Base-by-base conservation (phyloP, 257 asterid genomes). In the Solanum clarkiae region DNA sequence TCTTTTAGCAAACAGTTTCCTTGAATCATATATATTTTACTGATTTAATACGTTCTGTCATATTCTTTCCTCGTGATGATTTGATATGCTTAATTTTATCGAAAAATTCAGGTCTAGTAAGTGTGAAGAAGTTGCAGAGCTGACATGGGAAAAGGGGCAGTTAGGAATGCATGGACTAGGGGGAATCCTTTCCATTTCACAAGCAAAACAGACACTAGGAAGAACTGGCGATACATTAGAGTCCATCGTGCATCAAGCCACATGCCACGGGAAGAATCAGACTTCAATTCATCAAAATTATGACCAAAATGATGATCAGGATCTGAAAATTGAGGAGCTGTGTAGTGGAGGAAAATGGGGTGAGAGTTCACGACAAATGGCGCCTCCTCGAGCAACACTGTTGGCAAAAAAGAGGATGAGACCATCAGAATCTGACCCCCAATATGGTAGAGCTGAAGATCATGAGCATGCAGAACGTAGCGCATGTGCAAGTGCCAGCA, bases 81-180 rank as follows among this genome's bases (percentile, higher is more conserved):
- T 69, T 16, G 3, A 20, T 68, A 68, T 68, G 15, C 20, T 59
- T 70, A 17, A 20, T 20, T 29, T 56, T 29, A n/a, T 32, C 18
- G 16, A 84, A 71, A 69, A 62, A 32, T 80, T 86, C 90, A 93
- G 95, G 94, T 80, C 92, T 13, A 88, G 80, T 49, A 54, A 87
- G 57, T 71, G 82, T 12, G 94, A 87, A 51, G 22, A 51, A 85
- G 90, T 90, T 36, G 85, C 86, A 32, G 97, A 92, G 89, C 87
- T 93, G 26, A 89, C 89, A 65, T 92, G 94, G 96, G 93, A 91
- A 88, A 93, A 92, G 29, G 94, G 96, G 18, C 91, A 92, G 29
- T 80, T 90, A 59, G 80, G 86, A 18, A 62, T 89, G 90, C 93
- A 91, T 17, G 92, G 87, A 4, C 77, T 89, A 2, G 59, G 86